Conservation (phyloP, 106 monocot species). For the Apostasia ramifera region DNA sequence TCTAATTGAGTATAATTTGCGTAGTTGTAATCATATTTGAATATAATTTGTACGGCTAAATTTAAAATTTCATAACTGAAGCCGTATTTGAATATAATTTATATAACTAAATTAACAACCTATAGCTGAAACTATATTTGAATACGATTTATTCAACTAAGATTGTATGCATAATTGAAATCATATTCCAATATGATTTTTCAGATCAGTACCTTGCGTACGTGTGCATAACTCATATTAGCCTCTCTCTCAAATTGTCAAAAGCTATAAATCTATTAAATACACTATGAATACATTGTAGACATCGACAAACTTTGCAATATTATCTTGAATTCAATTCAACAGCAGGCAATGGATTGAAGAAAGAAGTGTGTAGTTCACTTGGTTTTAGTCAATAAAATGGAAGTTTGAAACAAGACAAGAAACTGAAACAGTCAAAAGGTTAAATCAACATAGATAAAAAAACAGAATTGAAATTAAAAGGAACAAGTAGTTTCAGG, state of each 20-base stretch:
- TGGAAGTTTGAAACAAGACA: not conserved
- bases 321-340: not conserved
- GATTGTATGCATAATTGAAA: too few relatives aligned
- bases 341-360: not conserved
- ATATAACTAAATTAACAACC: too few relatives aligned
- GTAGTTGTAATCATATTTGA: too few relatives aligned
- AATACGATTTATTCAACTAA: too few relatives aligned
- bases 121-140: too few relatives aligned
- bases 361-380: not conserved
- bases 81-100: too few relatives aligned
- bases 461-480: not conserved
- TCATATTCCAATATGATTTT: not conserved
- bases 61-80: too few relatives aligned
- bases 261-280: too few relatives aligned
- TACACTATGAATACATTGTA: not conserved
- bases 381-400: not conserved
- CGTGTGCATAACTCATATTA: not conserved
- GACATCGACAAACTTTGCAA: not conserved
- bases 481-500: not conserved
- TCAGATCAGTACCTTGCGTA: not conserved
- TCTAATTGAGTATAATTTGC: too few relatives aligned
- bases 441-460: not conserved
- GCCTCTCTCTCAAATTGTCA: too few relatives aligned
- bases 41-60: too few relatives aligned
- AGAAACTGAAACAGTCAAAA: too few relatives aligned